Evolutionary conservation across 139 green algal genomes (phyloP), one percentile per base, ranked within the genome.

Genomic region (Coccomyxa sp.): DNA sequence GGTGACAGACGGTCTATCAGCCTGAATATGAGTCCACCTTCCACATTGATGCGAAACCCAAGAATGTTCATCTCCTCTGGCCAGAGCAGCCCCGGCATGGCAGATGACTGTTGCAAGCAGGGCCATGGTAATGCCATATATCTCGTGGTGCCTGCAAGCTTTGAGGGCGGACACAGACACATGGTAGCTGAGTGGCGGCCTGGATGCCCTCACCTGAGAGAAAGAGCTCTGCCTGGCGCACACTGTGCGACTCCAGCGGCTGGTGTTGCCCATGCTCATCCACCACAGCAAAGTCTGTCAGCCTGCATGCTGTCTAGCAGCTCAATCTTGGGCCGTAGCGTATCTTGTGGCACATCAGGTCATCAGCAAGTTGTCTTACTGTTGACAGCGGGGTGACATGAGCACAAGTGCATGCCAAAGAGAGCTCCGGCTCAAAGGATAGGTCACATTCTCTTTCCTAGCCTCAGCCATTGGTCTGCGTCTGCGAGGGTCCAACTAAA

Each of bases 271-370:
- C 82, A 22, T 81, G 39, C 6, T 55, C 44, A 41, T 90, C 84
- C 0, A 44, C 39, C 18, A 91, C 38, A n/a, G 24, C 50, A 58
- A 91, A 93, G 77, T 92, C 78, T 29, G 84, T 44, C 70, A 93
- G 74, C 79, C 89, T 89, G 83, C 73, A 79, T 64, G 50, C 5
- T 31, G 5, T 10, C 27, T 64, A 64, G 18, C 5, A 6, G 50
- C 50, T 31, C 5, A 18, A 64, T 64, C 18, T 12, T 12, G 2
- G 50, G 34, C 33, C 36, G n/a, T 75, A 75, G 70, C 16, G 12
- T 39, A 75, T 27, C 31, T 24, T 50, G 31, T 50, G 34, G 24
- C 31, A n/a, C 70, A 75, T 8, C 70, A 75, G 14, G 7, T 12
- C 14, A n/a, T n/a, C n/a, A n/a, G n/a, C n/a, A n/a, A n/a, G n/a